phyloP scores from a whole-genome alignment of 176 grass and related monocot genomes.

The Carex cristatella region DNA sequence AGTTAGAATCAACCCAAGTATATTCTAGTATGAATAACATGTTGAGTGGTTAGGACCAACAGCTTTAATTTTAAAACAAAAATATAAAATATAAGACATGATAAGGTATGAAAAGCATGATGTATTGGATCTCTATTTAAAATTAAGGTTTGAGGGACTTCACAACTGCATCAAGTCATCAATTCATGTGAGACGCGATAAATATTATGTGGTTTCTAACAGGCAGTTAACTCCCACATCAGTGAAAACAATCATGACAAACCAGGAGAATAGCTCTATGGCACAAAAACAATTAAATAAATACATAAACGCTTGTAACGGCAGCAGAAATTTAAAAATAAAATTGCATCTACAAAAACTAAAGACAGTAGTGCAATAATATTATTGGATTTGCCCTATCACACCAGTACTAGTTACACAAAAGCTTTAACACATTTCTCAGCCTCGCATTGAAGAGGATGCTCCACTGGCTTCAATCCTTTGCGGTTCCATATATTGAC shows the following conservation, averaged over 20 bases:
- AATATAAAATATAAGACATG: too few relatives aligned
- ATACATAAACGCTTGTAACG: not conserved
- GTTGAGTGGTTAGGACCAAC: too few relatives aligned
- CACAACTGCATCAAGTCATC: too few relatives aligned
- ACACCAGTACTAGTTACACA: not conserved
- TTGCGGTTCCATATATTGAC: conserved; percentile 9
- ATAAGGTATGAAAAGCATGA: too few relatives aligned
- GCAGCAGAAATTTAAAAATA: not conserved
- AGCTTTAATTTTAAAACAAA: too few relatives aligned
- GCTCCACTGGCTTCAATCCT: conserved; percentile 20
- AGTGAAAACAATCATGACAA: not conserved
- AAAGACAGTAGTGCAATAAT: not conserved
- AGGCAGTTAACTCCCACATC: not conserved
- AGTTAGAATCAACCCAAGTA: too few relatives aligned
- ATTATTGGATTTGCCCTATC: not conserved
- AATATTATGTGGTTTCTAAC: not conserved
- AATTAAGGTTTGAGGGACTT: too few relatives aligned
- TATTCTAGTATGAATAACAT: too few relatives aligned
- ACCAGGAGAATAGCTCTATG: not conserved
- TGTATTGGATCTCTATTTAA: too few relatives aligned
- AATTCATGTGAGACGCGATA: too few relatives aligned
- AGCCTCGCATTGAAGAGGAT: conserved; percentile 12
- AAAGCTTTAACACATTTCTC: conserved; percentile 13
- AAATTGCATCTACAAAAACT: not conserved
- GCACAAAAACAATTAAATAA: not conserved